Percentiles rank a stretch among this genome's conserved stretches.
phyloP scores from a whole-genome alignment of 176 grass and related monocot species.

The Zea luxurians region DNA sequence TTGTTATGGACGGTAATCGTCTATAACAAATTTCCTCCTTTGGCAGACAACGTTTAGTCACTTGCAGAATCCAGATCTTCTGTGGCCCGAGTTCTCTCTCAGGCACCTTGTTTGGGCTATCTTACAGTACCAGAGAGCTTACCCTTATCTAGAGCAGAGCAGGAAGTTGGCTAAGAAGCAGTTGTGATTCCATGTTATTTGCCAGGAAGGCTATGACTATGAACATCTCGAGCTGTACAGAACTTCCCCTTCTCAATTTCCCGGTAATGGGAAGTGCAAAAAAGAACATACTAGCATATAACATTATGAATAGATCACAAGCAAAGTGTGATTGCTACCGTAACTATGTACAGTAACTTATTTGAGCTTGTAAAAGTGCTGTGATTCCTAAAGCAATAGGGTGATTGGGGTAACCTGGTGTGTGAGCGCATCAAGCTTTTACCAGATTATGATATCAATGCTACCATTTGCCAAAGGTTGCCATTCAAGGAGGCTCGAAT shows the following conservation, averaged over 20 bases:
- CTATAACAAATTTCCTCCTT: constrained; percentile 91
- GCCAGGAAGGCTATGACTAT: background rate
- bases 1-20: constrained; percentile 94
- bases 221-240: background rate
- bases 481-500: no score
- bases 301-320: background rate
- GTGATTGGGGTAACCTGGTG: background rate
- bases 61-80: constrained; percentile 57
- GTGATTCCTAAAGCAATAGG: background rate
- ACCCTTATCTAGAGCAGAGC: constrained; percentile 55
- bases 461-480: no score
- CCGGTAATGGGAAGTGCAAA: background rate
- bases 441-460: no score
- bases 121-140: constrained; percentile 63
- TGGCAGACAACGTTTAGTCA: constrained; percentile 76
- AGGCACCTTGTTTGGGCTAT: constrained; percentile 61
- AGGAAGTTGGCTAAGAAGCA: constrained; percentile 44
- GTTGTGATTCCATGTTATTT: constrained; percentile 21
- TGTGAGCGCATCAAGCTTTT: no score
- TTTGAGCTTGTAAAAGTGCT: background rate
- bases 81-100: constrained; percentile 78
- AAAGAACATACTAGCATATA: background rate
- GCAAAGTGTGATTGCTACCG: background rate
- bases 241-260: background rate
- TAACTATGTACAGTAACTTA: background rate